Evolutionary conservation across 495 filamentous ascomycete species (phyloP).

Genomic region (Hyphodiscus hymeniophilus): DNA sequence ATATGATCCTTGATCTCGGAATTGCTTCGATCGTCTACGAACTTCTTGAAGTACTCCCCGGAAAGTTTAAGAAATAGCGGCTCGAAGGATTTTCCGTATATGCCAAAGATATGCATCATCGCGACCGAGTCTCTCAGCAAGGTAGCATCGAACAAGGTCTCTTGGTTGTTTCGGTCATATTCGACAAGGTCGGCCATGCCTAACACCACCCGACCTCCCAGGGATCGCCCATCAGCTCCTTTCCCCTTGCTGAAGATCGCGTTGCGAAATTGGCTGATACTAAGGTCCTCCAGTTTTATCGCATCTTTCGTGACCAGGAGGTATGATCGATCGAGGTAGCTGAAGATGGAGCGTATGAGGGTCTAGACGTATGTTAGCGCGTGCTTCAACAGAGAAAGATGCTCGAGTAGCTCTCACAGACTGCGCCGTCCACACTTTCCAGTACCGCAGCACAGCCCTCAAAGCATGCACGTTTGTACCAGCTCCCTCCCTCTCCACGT

Average conservation of each 20-base stretch:
- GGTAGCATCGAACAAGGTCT: conserved; percentile 36
- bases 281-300: conserved; percentile 49
- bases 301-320: conserved; percentile 55
- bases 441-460: conserved; percentile 55
- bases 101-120: conserved; percentile 72
- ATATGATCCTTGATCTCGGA: conserved; percentile 63
- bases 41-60: conserved; percentile 50
- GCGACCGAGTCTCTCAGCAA: conserved; percentile 64
- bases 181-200: conserved; percentile 72
- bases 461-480: conserved; percentile 55
- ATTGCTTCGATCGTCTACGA: conserved; percentile 54
- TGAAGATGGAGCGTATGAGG: conserved; percentile 77
- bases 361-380: conserved; percentile 38
- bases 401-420: conserved; percentile 42
- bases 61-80: conserved; percentile 62
- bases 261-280: conserved; percentile 48
- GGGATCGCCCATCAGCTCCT: conserved; percentile 41
- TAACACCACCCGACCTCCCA: conserved; percentile 45
- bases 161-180: conserved; percentile 52
- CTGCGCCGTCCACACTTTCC: conserved; percentile 73
- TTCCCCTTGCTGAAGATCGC: conserved; percentile 48
- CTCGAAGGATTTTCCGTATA: conserved; percentile 76
- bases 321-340: conserved; percentile 85
- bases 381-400: too few relatives aligned
- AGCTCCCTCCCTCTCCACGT: conserved; percentile 40